Percentiles rank a stretch among this genome's conserved stretches.
phyloP scores from a whole-genome alignment of 2,329 filamentous ascomycete species.

The Helminthosporium solani region DNA sequence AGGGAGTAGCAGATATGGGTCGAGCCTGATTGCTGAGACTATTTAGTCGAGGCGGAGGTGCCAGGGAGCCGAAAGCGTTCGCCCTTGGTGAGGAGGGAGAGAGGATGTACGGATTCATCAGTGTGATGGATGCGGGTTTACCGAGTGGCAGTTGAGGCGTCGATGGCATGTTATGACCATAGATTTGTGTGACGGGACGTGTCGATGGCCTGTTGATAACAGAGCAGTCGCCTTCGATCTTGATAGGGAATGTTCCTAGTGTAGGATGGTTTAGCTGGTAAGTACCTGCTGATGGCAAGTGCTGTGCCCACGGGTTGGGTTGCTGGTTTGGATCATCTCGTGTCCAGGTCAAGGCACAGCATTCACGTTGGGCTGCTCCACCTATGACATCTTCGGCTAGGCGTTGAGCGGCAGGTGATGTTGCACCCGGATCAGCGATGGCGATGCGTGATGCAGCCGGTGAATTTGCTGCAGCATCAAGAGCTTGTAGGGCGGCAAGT shows the following conservation, averaged over 20 bases:
- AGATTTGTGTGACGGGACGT: conserved; percentile 43
- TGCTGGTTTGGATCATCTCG: conserved; percentile 38
- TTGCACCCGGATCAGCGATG: conserved; percentile 65
- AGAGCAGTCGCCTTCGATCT: conserved; percentile 45
- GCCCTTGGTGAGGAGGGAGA: conserved; percentile 37
- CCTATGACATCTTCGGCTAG: conserved; percentile 61
- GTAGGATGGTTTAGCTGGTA: conserved; percentile 50
- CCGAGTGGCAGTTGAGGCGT: conserved; percentile 31
- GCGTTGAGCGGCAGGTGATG: conserved; percentile 62
- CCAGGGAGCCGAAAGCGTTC: conserved; percentile 33
- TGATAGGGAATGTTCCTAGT: conserved; percentile 46
- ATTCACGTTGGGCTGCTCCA: conserved; percentile 66
- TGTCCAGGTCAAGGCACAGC: conserved; percentile 69
- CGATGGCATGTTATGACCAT: conserved; percentile 40
- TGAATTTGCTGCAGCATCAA: conserved; percentile 49
- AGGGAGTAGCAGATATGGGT: conserved; percentile 35
- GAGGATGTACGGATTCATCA: conserved; percentile 43
- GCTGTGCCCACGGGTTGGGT: conserved; percentile 41
- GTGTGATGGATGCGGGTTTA: conserved; percentile 37
- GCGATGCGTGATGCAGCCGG: conserved; percentile 55
- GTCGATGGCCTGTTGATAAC: conserved; percentile 41
- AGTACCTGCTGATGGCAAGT: conserved; percentile 40
- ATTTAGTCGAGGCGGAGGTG: conserved; percentile 28
- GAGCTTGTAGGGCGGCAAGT: conserved; percentile 48
- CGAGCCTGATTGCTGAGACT: conserved; percentile 20